These are phyloP conservation scores for Strobilomyces dryophilus DNA, from an alignment of 768 basidiomycete genomes.

Conservation along the genomic window DNA sequence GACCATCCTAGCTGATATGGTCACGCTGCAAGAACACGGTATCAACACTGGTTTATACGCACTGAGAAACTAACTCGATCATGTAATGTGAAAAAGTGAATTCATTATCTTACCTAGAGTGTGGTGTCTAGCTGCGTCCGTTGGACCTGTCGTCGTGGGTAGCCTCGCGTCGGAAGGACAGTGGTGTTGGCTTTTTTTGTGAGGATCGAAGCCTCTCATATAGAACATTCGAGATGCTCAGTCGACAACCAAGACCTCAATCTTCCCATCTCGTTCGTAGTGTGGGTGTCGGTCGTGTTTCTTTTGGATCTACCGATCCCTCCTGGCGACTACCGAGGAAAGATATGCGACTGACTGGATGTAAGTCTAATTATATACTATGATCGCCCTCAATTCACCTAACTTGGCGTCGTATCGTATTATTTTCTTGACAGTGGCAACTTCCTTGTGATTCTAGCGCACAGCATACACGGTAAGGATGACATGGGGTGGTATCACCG, in stretches of 20 bases:
- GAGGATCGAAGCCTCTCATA: not conserved
- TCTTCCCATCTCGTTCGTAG: slow-evolving; percentile 34
- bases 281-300: slow-evolving; percentile 20
- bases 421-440: slow-evolving; percentile 34
- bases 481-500: slow-evolving; percentile 45
- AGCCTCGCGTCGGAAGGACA: slow-evolving; percentile 27
- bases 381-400: not conserved
- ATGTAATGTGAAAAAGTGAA: not conserved
- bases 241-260: slow-evolving; percentile 33
- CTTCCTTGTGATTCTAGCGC: slow-evolving; percentile 34
- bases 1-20: slow-evolving; percentile 44
- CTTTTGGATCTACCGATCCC: slow-evolving; percentile 33
- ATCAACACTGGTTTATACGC: slow-evolving; percentile 35
- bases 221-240: not conserved
- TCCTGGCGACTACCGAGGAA: slow-evolving; percentile 29
- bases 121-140: slow-evolving; percentile 34
- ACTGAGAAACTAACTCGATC: slow-evolving; percentile 19
- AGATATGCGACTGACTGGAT: slow-evolving; percentile 38
- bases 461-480: slow-evolving; percentile 36
- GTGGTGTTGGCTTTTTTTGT: slow-evolving; percentile 46
- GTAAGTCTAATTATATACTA: slow-evolving; percentile 27
- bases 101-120: slow-evolving; percentile 7
- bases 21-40: slow-evolving; percentile 44
- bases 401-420: not conserved
- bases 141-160: slow-evolving; percentile 37